Evolutionary conservation across 148 eudicot species (phyloP).

Genomic region (Dianthus caryophyllus): DNA sequence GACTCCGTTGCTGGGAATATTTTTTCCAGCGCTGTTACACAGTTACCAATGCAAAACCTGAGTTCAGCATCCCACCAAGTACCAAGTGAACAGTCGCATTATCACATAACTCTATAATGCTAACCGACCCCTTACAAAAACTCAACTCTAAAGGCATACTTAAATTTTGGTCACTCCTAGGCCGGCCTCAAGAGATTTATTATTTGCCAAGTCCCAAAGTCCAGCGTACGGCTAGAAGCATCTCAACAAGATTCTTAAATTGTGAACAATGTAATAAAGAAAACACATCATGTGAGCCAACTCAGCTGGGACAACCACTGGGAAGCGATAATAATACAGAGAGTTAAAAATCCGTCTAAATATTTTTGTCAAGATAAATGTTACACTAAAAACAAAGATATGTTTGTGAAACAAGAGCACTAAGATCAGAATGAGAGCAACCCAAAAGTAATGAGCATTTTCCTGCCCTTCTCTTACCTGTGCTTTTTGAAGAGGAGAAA

Average conservation of each 20-base stretch:
- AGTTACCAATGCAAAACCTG: neutral
- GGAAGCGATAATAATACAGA: neutral
- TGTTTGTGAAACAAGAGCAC: neutral
- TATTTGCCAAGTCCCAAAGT: neutral
- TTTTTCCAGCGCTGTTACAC: neutral
- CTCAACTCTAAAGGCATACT: neutral
- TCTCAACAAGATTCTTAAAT: neutral
- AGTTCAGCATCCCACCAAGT: neutral
- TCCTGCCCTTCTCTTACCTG: constrained; percentile 39
- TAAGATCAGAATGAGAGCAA: neutral
- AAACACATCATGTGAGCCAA: neutral
- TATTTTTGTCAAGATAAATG: neutral
- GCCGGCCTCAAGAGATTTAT: neutral
- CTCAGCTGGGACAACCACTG: neutral
- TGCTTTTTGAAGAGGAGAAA: constrained; percentile 97
- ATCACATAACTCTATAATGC: neutral
- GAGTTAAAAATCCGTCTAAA: neutral
- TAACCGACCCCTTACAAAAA: neutral
- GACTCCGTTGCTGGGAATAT: neutral
- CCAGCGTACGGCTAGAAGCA: neutral
- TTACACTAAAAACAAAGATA: neutral
- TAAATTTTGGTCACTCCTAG: neutral
- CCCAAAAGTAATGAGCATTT: neutral
- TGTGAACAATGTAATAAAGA: neutral
- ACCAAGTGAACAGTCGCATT: neutral